Evolutionary conservation across 1,284 basidiomycete species (phyloP).

Genomic region (Meripilus lineatus): DNA sequence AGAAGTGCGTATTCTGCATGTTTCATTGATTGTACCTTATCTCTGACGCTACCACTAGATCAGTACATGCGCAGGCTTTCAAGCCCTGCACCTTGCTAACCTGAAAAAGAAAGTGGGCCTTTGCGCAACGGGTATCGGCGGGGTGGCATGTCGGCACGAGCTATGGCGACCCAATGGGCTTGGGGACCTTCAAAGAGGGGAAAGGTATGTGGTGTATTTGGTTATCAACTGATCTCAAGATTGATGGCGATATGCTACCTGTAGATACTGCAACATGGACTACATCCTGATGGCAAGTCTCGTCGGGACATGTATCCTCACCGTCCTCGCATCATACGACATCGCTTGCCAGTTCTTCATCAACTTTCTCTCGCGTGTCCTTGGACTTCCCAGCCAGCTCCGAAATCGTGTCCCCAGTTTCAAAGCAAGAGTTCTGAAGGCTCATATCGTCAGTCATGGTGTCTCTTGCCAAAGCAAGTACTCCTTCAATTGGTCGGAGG

Average conservation of each 20-base stretch:
- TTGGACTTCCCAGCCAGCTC: conserved; percentile 3
- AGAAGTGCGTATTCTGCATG: conserved; percentile 5
- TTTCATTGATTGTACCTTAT: not conserved
- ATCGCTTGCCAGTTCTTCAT: conserved; percentile 31
- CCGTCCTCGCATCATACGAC: conserved; percentile 28
- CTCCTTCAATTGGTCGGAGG: conserved; percentile 20
- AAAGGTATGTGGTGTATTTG: conserved; percentile 26
- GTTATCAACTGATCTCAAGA: not conserved
- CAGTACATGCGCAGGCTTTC: conserved; percentile 14
- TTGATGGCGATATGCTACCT: not conserved
- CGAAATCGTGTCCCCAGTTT: conserved; percentile 17
- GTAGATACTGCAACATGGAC: conserved; percentile 34
- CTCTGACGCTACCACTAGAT: conserved; percentile 5
- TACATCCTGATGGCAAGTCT: conserved; percentile 26
- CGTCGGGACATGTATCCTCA: conserved; percentile 2
- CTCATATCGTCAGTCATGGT: conserved; percentile 23
- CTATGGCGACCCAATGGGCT: conserved; percentile 26
- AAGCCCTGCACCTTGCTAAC: conserved; percentile 25
- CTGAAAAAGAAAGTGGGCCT: conserved; percentile 16
- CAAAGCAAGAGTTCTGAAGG: conserved; percentile 19
- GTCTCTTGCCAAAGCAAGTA: conserved; percentile 17
- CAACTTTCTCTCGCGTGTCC: conserved; percentile 16
- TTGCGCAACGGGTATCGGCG: conserved; percentile 26
- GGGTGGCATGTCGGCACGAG: conserved; percentile 30
- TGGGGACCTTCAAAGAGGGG: conserved; percentile 34